Evolutionary conservation across 352 stramenopile species (phyloP), one percentile per base, ranked within the genome.

Genomic region (Aphanomyces euteiches): DNA sequence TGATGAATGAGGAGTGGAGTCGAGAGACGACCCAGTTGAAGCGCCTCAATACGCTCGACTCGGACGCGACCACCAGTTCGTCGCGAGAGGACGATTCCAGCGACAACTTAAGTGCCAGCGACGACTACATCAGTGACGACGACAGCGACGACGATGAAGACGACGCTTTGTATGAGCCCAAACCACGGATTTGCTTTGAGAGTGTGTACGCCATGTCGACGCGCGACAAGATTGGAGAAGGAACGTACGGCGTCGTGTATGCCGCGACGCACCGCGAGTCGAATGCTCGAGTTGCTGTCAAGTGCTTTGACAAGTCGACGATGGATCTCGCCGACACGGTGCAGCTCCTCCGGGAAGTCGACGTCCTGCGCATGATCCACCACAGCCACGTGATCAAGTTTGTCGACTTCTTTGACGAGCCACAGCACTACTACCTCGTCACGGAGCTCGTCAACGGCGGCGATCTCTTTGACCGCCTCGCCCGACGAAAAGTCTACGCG

Each of bases 391-490:
- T 50, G 10, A 50, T 50, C 43, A 12, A n/a, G 10, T 50, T 50
- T 50, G 43, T 50, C 17, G 43, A 50, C 17, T 50, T 50, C 17
- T 50, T 50, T n/a, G 43, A 50, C 43, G 43, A 2, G 43, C 43
- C 43, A 50, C 10, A 50, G 10, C 17, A 50, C 43, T 50, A 50
- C 43, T 50, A n/a, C 17, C 43, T 50, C 43, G 43, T 50, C 10
- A 50, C 43, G 10, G 43, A 50, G 43, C 17, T 50, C 10, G 43
- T 50, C 43, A 2, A 50, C 10, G 86, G 86, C 17, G 86, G 86
- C 2, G 86, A 94, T 69, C 80, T 94, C 54, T 94, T 92, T 68
- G 87, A 94, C 64, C 84, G 84, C 47, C 91, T 94, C 56, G 87
- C 92, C 54, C 84, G 85, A 47, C 80, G 90, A 15, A 84, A 84